A percentile compares a stretch with the other conserved stretches of the same genome.
phyloP scores from a whole-genome alignment of 192 early-diverging fungal genomes.

The Obelidium mucronatum region DNA sequence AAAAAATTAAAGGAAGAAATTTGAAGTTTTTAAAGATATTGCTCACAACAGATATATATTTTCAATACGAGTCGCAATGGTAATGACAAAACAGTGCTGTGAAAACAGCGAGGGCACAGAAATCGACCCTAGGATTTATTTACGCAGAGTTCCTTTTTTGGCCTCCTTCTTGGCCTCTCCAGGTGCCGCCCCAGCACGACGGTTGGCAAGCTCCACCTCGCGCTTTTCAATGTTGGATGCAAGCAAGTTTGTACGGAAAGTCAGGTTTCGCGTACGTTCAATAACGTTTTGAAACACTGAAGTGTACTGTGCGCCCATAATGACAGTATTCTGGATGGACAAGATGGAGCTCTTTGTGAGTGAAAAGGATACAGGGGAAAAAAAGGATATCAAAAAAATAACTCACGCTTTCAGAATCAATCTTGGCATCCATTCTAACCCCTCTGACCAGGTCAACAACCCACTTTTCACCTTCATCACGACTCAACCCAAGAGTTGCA shows the following conservation, averaged over 20 bases:
- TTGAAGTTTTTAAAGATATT: no score
- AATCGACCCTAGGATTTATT: no score
- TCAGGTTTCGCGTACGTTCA: conserved; percentile 90
- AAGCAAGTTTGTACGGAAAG: conserved; percentile 90
- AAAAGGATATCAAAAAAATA: neutral
- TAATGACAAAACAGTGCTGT: no score
- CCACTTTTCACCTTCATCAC: conserved; percentile 96
- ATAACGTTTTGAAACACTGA: conserved; percentile 96
- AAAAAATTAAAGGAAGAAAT: no score
- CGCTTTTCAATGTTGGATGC: conserved; percentile 92
- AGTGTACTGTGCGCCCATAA: conserved; percentile 88
- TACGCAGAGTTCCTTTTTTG: neutral
- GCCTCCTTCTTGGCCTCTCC: conserved; percentile 14
- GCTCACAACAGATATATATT: no score
- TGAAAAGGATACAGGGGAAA: neutral
- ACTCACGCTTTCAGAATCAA: conserved; percentile 73
- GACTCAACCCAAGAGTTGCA: conserved; percentile 82
- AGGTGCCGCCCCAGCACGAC: conserved; percentile 19
- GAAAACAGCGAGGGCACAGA: no score
- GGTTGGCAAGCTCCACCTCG: conserved; percentile 57
- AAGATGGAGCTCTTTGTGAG: neutral
- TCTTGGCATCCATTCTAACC: conserved; percentile 96
- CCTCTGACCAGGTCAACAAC: conserved; percentile 97
- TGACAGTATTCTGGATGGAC: conserved; percentile 76
- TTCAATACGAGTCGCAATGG: no score